A percentile compares a stretch with the other conserved stretches of the same genome.
phyloP scores from a whole-genome alignment of 176 grass and related monocot genomes.

The Hyparrhenia diplandra region DNA sequence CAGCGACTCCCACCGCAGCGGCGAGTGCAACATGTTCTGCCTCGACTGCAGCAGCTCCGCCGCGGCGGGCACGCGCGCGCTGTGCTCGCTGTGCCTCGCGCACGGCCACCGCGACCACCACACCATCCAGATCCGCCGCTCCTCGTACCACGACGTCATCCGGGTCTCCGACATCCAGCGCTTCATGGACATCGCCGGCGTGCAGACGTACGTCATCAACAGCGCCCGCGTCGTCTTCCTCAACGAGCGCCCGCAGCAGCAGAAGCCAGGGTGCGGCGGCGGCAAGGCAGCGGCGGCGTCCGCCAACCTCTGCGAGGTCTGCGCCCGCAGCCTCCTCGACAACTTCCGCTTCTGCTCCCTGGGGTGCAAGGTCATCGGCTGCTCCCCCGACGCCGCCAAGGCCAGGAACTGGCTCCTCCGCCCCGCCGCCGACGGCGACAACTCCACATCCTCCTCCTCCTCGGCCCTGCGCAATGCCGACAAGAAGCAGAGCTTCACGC shows the following conservation, averaged over 20 bases:
- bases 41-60: slow-evolving; percentile 71
- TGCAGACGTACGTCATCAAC: slow-evolving; percentile 99
- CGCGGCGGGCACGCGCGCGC: slow-evolving; percentile 25
- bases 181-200: slow-evolving; percentile 83
- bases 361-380: slow-evolving; percentile 70
- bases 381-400: slow-evolving; percentile 34
- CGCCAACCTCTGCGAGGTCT: slow-evolving; percentile 92
- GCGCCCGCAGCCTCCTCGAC: slow-evolving; percentile 90
- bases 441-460: slow-evolving; percentile 32
- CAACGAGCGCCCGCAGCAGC: slow-evolving; percentile 89
- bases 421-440: slow-evolving; percentile 16
- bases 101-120: slow-evolving; percentile 54
- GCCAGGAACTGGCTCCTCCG: slow-evolving; percentile 29
- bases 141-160: slow-evolving; percentile 99
- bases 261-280: slow-evolving; percentile 41
- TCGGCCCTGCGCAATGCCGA: slow-evolving; percentile 34
- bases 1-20: slow-evolving; percentile 55
- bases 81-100: slow-evolving; percentile 84
- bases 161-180: slow-evolving; percentile 92
- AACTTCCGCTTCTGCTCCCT: slow-evolving; percentile 99
- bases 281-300: slow-evolving; percentile 4
- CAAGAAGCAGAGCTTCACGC: slow-evolving; percentile 58
- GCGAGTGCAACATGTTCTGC: slow-evolving; percentile 98
- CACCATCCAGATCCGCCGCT: slow-evolving; percentile 84
- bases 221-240: slow-evolving; percentile 96